Conservation (phyloP, 768 basidiomycete genomes). For the Boletus sensibilis region DNA sequence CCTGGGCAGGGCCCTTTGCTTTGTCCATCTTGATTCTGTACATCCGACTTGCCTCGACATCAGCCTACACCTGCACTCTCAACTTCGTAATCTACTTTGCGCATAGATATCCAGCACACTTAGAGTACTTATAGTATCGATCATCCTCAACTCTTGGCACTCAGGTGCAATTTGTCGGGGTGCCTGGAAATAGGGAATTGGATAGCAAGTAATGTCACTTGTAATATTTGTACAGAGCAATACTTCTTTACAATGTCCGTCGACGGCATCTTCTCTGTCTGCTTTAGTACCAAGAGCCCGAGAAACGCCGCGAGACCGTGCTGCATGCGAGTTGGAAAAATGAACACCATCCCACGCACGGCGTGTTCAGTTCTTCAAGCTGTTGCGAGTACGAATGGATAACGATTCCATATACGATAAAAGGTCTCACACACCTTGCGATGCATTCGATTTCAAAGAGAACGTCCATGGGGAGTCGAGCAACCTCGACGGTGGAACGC, state of each 20-base stretch:
- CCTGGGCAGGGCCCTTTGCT: slow-evolving; percentile 1
- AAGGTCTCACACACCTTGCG: slow-evolving; percentile 52
- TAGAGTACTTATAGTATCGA: slow-evolving; percentile 16
- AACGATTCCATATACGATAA: neutral
- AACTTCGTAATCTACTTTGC: slow-evolving; percentile 14
- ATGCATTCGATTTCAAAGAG: slow-evolving; percentile 92
- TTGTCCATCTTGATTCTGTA: slow-evolving; percentile 6
- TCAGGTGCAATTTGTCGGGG: neutral
- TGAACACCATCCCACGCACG: neutral
- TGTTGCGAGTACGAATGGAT: neutral
- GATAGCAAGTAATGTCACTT: slow-evolving; percentile 3
- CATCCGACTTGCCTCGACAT: neutral
- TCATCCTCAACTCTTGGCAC: neutral
- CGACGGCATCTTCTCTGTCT: neutral
- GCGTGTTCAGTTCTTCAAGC: slow-evolving; percentile 19
- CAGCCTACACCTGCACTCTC: slow-evolving; percentile 6
- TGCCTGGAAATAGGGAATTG: neutral
- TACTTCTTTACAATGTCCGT: neutral
- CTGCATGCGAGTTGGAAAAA: neutral
- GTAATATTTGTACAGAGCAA: neutral
- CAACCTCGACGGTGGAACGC: slow-evolving; percentile 87
- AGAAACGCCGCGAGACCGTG: neutral
- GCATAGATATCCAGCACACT: slow-evolving; percentile 23
- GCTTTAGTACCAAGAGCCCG: neutral
- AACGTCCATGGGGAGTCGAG: slow-evolving; percentile 86